These are phyloP conservation scores for Aspergillus sp. DNA, from an alignment of 2,329 filamentous ascomycete genomes.

Conservation along the genomic window DNA sequence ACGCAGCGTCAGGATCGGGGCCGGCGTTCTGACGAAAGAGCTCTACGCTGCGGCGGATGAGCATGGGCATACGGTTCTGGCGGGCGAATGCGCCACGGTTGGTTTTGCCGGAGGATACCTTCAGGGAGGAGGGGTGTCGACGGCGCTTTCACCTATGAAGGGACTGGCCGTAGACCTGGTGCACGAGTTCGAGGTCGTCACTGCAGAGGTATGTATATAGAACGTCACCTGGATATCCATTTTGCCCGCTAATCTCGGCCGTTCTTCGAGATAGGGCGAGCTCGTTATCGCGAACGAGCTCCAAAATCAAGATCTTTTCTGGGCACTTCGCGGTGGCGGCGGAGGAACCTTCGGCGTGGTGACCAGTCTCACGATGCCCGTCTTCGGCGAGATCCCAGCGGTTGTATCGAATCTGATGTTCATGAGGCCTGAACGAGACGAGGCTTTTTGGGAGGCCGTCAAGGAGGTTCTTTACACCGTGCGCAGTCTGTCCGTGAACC, in stretches of 20 bases:
- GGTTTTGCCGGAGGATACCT: conserved; percentile 34
- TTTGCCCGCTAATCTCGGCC: not conserved
- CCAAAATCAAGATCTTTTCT: conserved; percentile 49
- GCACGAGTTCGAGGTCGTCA: conserved; percentile 50
- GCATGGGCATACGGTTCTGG: conserved; percentile 4
- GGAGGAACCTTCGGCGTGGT: conserved; percentile 13
- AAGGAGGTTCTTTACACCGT: not conserved
- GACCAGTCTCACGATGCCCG: not conserved
- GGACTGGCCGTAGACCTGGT: conserved; percentile 54
- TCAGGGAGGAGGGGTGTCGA: conserved; percentile 42
- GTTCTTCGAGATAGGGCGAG: conserved; percentile 27
- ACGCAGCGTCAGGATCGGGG: conserved; percentile 11
- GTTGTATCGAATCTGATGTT: not conserved
- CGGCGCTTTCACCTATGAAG: conserved; percentile 47
- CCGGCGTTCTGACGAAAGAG: conserved; percentile 5
- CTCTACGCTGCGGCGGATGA: conserved; percentile 3
- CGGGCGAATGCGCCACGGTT: conserved; percentile 10
- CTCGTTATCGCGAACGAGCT: conserved; percentile 45
- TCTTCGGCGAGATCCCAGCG: not conserved
- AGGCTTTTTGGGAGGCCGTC: not conserved
- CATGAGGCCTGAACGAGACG: not conserved
- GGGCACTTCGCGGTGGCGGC: conserved; percentile 36
- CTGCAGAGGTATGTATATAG: conserved; percentile 30
- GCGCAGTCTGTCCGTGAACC: not conserved
- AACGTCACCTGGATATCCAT: not conserved